Base-by-base conservation (phyloP, 768 basidiomycete genomes). In the Serendipita sp. region DNA sequence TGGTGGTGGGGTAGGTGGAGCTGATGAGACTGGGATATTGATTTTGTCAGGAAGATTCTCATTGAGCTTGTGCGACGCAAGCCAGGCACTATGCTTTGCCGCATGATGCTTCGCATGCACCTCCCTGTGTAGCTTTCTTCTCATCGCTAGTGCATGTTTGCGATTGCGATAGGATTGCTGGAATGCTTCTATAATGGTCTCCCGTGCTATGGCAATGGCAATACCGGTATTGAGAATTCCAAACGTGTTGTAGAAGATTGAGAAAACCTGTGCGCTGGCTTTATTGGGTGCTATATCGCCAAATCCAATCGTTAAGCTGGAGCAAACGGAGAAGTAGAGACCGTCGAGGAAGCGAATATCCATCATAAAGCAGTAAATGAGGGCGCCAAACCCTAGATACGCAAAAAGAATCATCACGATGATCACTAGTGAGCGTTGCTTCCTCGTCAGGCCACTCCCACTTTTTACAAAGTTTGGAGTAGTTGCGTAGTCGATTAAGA, bases 371-470 rank as follows among this genome's bases (percentile, higher is more conserved):
- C 81, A 75, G 70, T 83, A 79, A 58, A 82, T 73, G 13, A 89
- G 76, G 0, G 85, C 81, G 3, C 90, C 91, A 8, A 92, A 69
- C 0, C 85, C 87, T 66, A 92, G 77, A 71, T 89, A 92, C 65
- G 77, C 76, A 28, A 92, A 77, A 1, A 93, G 75, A 15, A 85
- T 71, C 68, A 93, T 92, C 65, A 87, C 82, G 41, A 88, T 81
- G 65, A 92, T 85, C 37, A 86, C 81, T n/a, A 92, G 79, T 3
- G 70, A 67, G 3, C 89, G 81, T 69, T 92, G 91, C 70, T 84
- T 89, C 28, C 80, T 79, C 0, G 89, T 92, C 44, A 93, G 74
- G 0, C 91, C 91, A 67, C 87, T 89, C 3, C 86, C 89, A 64
- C 82, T 83, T 54, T 75, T 78, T 1, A 75, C 73, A 68, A 92